Conservation (phyloP, 73 alveolate species). For the Tetrahymena thermophila region DNA sequence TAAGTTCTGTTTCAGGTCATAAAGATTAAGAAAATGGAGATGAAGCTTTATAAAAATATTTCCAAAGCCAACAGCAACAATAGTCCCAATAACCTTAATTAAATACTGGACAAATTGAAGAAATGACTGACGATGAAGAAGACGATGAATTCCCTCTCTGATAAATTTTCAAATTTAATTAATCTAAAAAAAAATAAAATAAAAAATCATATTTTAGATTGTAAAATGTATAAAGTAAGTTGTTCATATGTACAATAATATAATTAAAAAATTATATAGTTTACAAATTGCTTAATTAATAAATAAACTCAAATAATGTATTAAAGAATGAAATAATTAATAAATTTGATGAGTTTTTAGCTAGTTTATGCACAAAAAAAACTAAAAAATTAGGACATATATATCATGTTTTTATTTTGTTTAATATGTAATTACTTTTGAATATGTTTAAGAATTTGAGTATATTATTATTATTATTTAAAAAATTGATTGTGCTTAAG, state of each 20-base stretch:
- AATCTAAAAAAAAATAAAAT: background rate
- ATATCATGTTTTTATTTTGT: too few species aligned
- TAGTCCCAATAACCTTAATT: background rate
- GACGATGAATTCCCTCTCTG: slow-evolving; percentile 2
- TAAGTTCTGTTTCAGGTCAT: background rate
- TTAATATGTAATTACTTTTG: background rate
- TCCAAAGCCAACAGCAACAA: background rate
- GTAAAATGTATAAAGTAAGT: too few species aligned
- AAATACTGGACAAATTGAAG: background rate
- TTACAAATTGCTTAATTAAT: too few species aligned
- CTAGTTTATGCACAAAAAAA: too few species aligned
- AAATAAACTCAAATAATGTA: too few species aligned
- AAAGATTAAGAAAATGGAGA: background rate
- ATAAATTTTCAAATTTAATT: background rate
- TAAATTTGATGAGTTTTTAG: too few species aligned
- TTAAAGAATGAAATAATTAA: too few species aligned
- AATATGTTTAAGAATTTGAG: background rate
- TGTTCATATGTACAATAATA: too few species aligned
- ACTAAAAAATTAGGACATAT: too few species aligned
- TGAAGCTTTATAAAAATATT: background rate
- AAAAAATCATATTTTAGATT: too few species aligned
- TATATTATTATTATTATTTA: background rate
- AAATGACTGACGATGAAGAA: background rate
- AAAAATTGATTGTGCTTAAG: background rate
- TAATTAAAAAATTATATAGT: too few species aligned